Evolutionary conservation across 2,329 filamentous ascomycete species (phyloP).

Genomic region (Apiospora marii): DNA sequence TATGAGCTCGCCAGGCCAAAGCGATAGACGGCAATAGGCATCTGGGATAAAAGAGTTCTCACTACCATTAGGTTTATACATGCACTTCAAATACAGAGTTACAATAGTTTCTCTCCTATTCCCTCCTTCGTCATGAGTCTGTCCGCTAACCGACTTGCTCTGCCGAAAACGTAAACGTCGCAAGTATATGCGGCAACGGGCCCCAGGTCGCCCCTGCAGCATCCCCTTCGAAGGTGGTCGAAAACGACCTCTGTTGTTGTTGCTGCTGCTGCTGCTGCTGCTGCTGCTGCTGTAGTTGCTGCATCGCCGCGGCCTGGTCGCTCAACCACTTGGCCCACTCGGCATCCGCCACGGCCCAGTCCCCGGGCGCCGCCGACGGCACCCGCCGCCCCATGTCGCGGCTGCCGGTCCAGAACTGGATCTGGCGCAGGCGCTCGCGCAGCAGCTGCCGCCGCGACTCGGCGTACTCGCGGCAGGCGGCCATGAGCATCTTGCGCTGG

Average conservation of each 20-base stretch:
- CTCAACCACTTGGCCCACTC: slow-evolving; percentile 40
- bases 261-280: not conserved
- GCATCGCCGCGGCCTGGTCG: slow-evolving; percentile 31
- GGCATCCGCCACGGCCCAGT: slow-evolving; percentile 36
- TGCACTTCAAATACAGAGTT: not conserved
- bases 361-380: slow-evolving; percentile 34
- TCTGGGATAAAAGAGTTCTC: too few relatives aligned
- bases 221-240: slow-evolving; percentile 2
- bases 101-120: not conserved
- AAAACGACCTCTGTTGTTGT: not conserved
- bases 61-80: too few relatives aligned
- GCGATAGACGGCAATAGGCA: too few relatives aligned
- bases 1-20: not conserved
- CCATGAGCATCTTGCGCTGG: slow-evolving; percentile 27
- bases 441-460: slow-evolving; percentile 36
- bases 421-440: slow-evolving; percentile 37
- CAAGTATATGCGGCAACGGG: slow-evolving; percentile 16
- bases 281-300: not conserved
- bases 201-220: not conserved
- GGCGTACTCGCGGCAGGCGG: slow-evolving; percentile 38
- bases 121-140: not conserved
- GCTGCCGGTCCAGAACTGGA: slow-evolving; percentile 33
- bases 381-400: slow-evolving; percentile 30
- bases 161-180: not conserved
- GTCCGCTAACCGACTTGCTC: not conserved